These are phyloP conservation scores for Diaporthe vexans DNA, from an alignment of 2,329 filamentous ascomycete genomes.

Conservation along the genomic window DNA sequence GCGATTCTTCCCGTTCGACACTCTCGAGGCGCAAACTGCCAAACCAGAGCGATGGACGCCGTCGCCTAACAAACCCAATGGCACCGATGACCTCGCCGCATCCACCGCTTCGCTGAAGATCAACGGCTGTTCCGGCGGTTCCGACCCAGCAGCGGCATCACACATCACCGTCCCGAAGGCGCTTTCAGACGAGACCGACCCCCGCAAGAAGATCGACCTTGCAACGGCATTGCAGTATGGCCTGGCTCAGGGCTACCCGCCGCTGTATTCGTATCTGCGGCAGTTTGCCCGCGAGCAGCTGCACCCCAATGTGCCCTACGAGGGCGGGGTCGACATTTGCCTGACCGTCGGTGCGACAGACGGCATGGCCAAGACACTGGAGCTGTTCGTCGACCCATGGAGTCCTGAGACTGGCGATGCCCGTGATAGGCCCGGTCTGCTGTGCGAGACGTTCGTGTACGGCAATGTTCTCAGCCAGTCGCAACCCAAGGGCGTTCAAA, in stretches of 20 bases:
- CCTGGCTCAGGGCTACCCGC: constrained; percentile 83
- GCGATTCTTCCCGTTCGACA: constrained; percentile 90
- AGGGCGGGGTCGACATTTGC: constrained; percentile 80
- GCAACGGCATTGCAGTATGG: constrained; percentile 90
- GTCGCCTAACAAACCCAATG: constrained; percentile 71
- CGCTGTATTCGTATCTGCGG: constrained; percentile 82
- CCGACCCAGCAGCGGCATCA: constrained; percentile 51
- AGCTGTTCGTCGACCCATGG: constrained; percentile 84
- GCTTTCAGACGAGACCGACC: constrained; percentile 66
- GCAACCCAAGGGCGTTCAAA: constrained; percentile 77
- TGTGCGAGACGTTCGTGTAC: constrained; percentile 87
- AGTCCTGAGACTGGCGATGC: constrained; percentile 76
- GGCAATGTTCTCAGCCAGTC: constrained; percentile 80
- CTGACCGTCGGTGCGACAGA: constrained; percentile 88
- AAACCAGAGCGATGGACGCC: constrained; percentile 81
- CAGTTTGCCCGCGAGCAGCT: constrained; percentile 83
- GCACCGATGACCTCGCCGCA: constrained; percentile 40
- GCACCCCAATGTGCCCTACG: constrained; percentile 86
- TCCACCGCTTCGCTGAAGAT: constrained; percentile 44
- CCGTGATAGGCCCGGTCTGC: constrained; percentile 78
- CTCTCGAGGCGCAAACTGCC: constrained; percentile 85
- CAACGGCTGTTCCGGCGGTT: constrained; percentile 44
- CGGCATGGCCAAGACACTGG: constrained; percentile 83
- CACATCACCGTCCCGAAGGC: constrained; percentile 82
- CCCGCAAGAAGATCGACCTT: constrained; percentile 81